Base-by-base conservation (phyloP, 495 filamentous ascomycete genomes). In the Penicillium silybi region DNA sequence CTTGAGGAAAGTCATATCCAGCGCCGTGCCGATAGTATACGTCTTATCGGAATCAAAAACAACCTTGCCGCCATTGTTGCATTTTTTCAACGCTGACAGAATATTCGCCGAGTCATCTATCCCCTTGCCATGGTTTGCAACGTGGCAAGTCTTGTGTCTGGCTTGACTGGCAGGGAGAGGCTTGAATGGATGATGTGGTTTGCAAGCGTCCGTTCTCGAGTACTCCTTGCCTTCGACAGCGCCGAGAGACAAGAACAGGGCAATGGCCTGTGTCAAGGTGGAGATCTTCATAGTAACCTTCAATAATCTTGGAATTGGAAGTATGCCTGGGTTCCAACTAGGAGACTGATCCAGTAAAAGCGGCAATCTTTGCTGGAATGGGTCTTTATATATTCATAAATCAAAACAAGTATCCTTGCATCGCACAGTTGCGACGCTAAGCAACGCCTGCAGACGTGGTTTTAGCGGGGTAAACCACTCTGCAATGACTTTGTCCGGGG, bases 51-150 rank as follows among this genome's bases (percentile, higher is more conserved):
- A 61, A 18, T 76, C 71, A 55, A 88, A 87, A 8, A 88, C 74
- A 5, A 85, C 80, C 49, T 79, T 80, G 3, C 84, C 85, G 16
- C 84, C 85, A 62, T 84, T 69, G 60, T 88, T 88, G 66, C 85
- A 88, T 20, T 75, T 55, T 34, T 82, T 71, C 39, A 86, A 60
- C 4, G 85, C 82, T 0, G 70, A 59, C 3, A 87, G 65, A 44
- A 89, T 81, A 44, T 77, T 68, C 4, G 65, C 50, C 10, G 85
- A 80, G 51, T 87, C 85, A 49, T 89, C 84, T 7, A 63, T 66
- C 1, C 77, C 68, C 25, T 81, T 61, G 20, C 70, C 75, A 44
- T 70, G 44, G 34, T 41, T 59, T 18, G 54, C 48, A 11, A 74
- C 70, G 53, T 68, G 59, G 54, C 72, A 75, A 17, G 65, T 67